Evolutionary conservation across 306 rosid genomes (phyloP), one percentile per base, ranked within the genome.

Genomic region (Dalbergia cultrata): DNA sequence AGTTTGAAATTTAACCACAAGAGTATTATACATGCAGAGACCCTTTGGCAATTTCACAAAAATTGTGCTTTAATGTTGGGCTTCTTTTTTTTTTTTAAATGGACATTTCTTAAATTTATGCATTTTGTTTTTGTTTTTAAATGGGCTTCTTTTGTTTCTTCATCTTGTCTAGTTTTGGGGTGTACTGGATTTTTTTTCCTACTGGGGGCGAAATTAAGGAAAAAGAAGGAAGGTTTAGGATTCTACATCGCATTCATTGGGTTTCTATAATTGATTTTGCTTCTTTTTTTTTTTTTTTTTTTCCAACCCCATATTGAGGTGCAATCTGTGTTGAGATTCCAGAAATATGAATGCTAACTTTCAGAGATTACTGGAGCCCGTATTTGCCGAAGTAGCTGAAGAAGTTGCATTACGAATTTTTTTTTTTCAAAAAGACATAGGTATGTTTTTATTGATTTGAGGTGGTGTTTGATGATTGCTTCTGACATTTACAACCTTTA

Each of bases 361-460:
- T 67, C 52, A 16, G 11, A 66, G 7, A n/a, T 8, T 8, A 34
- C 6, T 64, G 22, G 26, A 39, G 14, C 19, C 49, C 70, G 18
- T 18, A 4, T 67, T 43, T 11, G 14, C 17, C 43, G 47, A 71
- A 31, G 10, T 39, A 22, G 37, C 16, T 59, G 37, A 59, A 9
- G 65, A 22, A 59, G 65, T 22, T 59, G 65, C 33, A 59, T 31
- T 31, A 26, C 6, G 43, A 13, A 8, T 26, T 52, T 16, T 5
- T 7, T 56, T 8, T 6, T 52, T 26, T 26, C 31, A 17, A 33
- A 18, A 4, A 43, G 41, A 31, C 13, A 43, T 37, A 53, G 71
- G 18, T 12, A 18, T 49, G 31, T 5, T 26, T 26, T 26, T 2
- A 44, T 58, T 79, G 70, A 13, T 73, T 72, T 81, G 52, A 41